Percentiles rank a stretch among this genome's conserved stretches.
Conservation (phyloP, 2,329 filamentous ascomycete genomes). For the Arthrobotrys sphaeroides region DNA sequence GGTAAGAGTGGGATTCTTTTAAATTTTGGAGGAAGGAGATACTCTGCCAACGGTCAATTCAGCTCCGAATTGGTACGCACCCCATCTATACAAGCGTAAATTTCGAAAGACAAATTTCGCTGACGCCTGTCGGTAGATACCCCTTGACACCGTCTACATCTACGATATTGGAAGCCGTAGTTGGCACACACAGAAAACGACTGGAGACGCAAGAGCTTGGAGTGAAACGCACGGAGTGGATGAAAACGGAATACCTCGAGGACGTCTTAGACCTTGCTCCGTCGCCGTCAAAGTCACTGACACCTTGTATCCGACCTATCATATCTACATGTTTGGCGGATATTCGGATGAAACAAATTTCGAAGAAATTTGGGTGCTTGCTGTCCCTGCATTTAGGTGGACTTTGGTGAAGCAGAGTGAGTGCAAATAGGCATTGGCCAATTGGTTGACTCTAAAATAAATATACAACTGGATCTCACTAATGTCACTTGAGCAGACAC, state of each 20-base stretch:
- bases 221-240: neutral
- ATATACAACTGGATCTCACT: neutral
- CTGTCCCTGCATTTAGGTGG: conserved; percentile 22
- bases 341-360: neutral
- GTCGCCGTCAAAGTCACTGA: neutral
- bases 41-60: neutral
- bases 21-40: conserved; percentile 14
- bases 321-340: conserved; percentile 37
- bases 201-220: neutral
- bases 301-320: neutral
- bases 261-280: conserved; percentile 13
- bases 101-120: neutral
- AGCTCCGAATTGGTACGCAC: neutral
- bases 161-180: conserved; percentile 15
- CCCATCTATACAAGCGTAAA: neutral
- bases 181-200: conserved; percentile 17
- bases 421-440: no score
- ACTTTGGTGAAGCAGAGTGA: conserved; percentile 8
- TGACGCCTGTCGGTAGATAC: neutral
- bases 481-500: neutral
- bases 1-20: conserved; percentile 10
- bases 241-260: neutral
- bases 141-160: neutral
- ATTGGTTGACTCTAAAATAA: neutral
- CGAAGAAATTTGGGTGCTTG: conserved; percentile 16